These are phyloP conservation scores for Polyporus tsugae DNA, from an alignment of 1,284 basidiomycete genomes.

Conservation along the genomic window DNA sequence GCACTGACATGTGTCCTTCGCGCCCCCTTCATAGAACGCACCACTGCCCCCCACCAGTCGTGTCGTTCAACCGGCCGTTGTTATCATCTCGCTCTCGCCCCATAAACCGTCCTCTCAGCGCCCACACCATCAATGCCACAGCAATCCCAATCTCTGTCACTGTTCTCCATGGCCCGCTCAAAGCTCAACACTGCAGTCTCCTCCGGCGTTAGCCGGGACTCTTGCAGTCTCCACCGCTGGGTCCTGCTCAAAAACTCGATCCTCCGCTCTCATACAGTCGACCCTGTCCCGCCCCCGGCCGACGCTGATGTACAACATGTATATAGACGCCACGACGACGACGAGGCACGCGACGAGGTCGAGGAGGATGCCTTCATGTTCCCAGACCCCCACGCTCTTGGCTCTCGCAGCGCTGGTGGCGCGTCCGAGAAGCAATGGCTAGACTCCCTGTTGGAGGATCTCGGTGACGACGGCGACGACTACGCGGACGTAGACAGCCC, in stretches of 20 bases:
- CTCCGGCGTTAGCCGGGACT: constrained; percentile 58
- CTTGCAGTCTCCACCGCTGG: constrained; percentile 82
- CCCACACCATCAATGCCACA: constrained; percentile 54
- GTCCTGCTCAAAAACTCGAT: constrained; percentile 87
- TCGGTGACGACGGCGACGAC: constrained; percentile 70
- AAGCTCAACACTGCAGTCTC: constrained; percentile 73
- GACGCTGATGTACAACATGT: constrained; percentile 49
- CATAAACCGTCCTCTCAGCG: constrained; percentile 30
- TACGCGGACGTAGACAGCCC: constrained; percentile 45
- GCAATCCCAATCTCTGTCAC: constrained; percentile 42
- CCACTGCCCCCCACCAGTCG: constrained; percentile 30
- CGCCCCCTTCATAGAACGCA: constrained; percentile 37
- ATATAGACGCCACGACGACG: constrained; percentile 50
- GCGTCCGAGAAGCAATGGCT: constrained; percentile 79
- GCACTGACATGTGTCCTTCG: constrained; percentile 27
- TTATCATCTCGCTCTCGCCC: constrained; percentile 23
- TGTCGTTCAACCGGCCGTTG: constrained; percentile 44
- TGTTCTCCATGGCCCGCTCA: constrained; percentile 72
- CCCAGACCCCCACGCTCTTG: constrained; percentile 71
- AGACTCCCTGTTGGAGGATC: constrained; percentile 75
- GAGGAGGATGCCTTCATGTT: constrained; percentile 76
- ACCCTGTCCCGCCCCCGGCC: constrained; percentile 43
- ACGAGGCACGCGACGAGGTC: constrained; percentile 53
- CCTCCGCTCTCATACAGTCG: constrained; percentile 52
- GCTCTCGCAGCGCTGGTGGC: constrained; percentile 46